Conservation (phyloP, 768 basidiomycete genomes). For the Hortiboletus campestris region DNA sequence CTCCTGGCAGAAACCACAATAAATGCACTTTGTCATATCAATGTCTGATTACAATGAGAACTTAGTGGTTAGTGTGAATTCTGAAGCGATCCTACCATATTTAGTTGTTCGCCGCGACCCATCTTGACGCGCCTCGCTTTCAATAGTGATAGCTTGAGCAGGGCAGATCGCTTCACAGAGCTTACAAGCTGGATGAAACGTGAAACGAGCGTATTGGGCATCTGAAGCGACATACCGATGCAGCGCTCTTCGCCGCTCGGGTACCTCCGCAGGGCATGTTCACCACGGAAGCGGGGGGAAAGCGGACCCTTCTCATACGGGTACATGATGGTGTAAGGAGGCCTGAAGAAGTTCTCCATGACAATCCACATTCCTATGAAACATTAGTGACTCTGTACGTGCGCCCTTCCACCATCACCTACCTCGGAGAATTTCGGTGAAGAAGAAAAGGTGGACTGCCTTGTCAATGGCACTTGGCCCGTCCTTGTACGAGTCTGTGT, state of each 20-base stretch:
- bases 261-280: slow-evolving; percentile 95
- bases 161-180: slow-evolving; percentile 99
- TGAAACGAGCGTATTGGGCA: slow-evolving; percentile 4
- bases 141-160: slow-evolving; percentile 98
- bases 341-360: slow-evolving; percentile 85
- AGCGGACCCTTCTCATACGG: slow-evolving; percentile 98
- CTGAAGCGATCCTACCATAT: slow-evolving; percentile 63
- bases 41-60: slow-evolving; percentile 58
- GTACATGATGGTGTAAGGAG: slow-evolving; percentile 98
- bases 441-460: slow-evolving; percentile 95
- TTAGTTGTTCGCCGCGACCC: slow-evolving; percentile 96
- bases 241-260: slow-evolving; percentile 98
- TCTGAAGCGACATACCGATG: slow-evolving; percentile 66
- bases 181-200: slow-evolving; percentile 75
- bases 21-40: slow-evolving; percentile 99
- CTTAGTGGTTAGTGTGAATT: not conserved
- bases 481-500: slow-evolving; percentile 65
- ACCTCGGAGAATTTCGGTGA: slow-evolving; percentile 98
- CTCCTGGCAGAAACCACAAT: slow-evolving; percentile 99
- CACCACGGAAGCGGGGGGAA: slow-evolving; percentile 96
- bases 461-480: slow-evolving; percentile 94
- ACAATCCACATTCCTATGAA: slow-evolving; percentile 95
- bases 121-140: slow-evolving; percentile 93
- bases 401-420: slow-evolving; percentile 24
- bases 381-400: slow-evolving; percentile 7